Conservation (phyloP, 371 early-diverging fungal genomes). For the Mortierella sp. region DNA sequence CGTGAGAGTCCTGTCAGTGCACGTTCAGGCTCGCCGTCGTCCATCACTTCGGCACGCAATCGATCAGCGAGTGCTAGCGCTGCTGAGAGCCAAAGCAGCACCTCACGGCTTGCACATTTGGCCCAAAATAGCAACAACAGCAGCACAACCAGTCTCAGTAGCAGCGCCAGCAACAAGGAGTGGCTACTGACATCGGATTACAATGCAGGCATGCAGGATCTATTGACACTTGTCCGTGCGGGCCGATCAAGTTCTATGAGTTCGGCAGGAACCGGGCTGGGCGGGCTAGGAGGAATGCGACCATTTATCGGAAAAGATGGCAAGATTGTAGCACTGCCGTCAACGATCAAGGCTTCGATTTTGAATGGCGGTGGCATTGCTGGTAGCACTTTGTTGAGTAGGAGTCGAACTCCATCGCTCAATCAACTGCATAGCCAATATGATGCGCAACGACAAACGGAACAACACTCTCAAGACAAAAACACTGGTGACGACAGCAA, state of each 20-base stretch:
- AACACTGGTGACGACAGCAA: constrained; percentile 3
- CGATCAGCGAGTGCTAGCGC: constrained; percentile 40
- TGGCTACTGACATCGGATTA: constrained; percentile 53
- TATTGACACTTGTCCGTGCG: constrained; percentile 48
- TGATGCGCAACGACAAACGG: background rate
- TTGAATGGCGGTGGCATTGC: constrained; percentile 8
- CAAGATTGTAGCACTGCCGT: constrained; percentile 42
- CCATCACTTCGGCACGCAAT: constrained; percentile 12
- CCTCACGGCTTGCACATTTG: background rate
- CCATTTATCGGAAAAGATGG: constrained; percentile 50
- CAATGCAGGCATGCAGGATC: constrained; percentile 50
- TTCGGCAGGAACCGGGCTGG: constrained; percentile 4
- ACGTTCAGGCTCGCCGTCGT: constrained; percentile 17
- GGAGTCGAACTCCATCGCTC: constrained; percentile 31
- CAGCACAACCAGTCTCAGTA: constrained; percentile 7
- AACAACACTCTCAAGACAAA: constrained; percentile 6
- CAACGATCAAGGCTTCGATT: constrained; percentile 45
- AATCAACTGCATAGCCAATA: constrained; percentile 12
- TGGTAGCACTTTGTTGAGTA: background rate
- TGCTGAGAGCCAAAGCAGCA: constrained; percentile 2
- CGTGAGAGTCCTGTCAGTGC: constrained; percentile 6
- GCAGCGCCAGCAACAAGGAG: constrained; percentile 15
- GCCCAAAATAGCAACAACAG: constrained; percentile 1
- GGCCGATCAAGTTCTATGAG: constrained; percentile 49
- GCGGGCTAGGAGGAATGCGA: constrained; percentile 3